Evolutionary conservation across 805 yeast species (phyloP).

Genomic region (Hanseniaspora lindneri): DNA sequence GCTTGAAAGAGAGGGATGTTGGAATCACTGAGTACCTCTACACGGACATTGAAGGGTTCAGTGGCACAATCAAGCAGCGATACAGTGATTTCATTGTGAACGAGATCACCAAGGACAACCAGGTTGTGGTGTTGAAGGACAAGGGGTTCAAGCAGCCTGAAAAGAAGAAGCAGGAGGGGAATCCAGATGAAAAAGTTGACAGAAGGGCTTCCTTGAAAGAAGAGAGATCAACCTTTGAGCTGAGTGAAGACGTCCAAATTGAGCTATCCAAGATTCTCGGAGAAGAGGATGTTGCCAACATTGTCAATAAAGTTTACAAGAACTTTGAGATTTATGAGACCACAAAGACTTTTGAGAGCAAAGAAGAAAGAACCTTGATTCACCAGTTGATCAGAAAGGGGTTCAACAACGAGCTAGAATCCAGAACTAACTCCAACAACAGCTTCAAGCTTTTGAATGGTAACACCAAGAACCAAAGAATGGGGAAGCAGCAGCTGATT

Average conservation of each 20-base stretch:
- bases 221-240: slow-evolving; percentile 30
- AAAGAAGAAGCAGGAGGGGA: slow-evolving; percentile 30
- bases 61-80: slow-evolving; percentile 73
- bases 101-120: slow-evolving; percentile 60
- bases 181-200: slow-evolving; percentile 9
- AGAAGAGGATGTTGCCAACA: slow-evolving; percentile 43
- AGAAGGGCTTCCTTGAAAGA: slow-evolving; percentile 23
- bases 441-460: slow-evolving; percentile 52
- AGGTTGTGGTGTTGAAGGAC: slow-evolving; percentile 64
- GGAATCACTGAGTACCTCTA: slow-evolving; percentile 71
- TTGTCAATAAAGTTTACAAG: slow-evolving; percentile 40
- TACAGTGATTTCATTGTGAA: slow-evolving; percentile 90
- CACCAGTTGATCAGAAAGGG: slow-evolving; percentile 68
- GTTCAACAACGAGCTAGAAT: slow-evolving; percentile 63
- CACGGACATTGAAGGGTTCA: slow-evolving; percentile 47
- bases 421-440: slow-evolving; percentile 60
- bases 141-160: slow-evolving; percentile 53
- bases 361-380: slow-evolving; percentile 59
- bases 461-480: slow-evolving; percentile 32
- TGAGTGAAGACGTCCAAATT: slow-evolving; percentile 37
- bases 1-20: slow-evolving; percentile 59
- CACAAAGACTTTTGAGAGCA: slow-evolving; percentile 45
- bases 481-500: slow-evolving; percentile 30
- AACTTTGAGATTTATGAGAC: slow-evolving; percentile 52
- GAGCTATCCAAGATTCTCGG: slow-evolving; percentile 47